These are phyloP conservation scores for Takashimella koratensis DNA, from an alignment of 1,284 basidiomycete genomes.

Conservation along the genomic window DNA sequence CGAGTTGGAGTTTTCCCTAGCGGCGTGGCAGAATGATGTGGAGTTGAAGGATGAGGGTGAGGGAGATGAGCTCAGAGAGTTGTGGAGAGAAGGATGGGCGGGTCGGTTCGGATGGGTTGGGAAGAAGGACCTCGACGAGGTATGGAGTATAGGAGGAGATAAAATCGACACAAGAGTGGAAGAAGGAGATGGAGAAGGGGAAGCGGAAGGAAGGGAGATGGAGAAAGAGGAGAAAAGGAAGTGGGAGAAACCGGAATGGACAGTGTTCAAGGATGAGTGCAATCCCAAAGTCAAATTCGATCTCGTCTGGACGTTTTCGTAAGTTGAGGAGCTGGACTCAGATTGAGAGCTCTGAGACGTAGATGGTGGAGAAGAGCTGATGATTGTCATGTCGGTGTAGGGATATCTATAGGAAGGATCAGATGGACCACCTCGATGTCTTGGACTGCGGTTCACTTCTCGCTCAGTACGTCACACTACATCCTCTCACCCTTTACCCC, in stretches of 20 bases:
- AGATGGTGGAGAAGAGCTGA: neutral
- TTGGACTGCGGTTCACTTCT: constrained; percentile 45
- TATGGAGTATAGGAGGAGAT: too few species aligned
- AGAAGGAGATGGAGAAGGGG: constrained; percentile 2
- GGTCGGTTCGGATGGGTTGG: too few species aligned
- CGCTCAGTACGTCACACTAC: constrained; percentile 37
- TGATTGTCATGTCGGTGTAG: constrained; percentile 22
- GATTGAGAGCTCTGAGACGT: too few species aligned
- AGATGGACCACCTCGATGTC: constrained; percentile 40
- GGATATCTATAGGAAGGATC: constrained; percentile 43
- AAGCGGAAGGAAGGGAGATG: constrained; percentile 12
- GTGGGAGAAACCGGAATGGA: too few species aligned
- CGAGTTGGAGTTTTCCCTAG: constrained; percentile 25
- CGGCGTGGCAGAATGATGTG: too few species aligned
- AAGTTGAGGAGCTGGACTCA: too few species aligned
- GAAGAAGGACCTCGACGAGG: too few species aligned
- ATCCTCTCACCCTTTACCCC: too few species aligned
- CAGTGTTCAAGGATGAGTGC: constrained; percentile 21
- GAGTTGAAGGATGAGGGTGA: too few species aligned
- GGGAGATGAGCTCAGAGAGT: constrained; percentile 1
- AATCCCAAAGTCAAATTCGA: constrained; percentile 28
- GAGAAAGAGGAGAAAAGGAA: too few species aligned
- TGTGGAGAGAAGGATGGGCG: too few species aligned
- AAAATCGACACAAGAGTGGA: too few species aligned
- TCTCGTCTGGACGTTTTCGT: constrained; percentile 47